These are phyloP conservation scores for Stellera chamaejasme DNA, from an alignment of 345 rosid genomes.

Conservation along the genomic window DNA sequence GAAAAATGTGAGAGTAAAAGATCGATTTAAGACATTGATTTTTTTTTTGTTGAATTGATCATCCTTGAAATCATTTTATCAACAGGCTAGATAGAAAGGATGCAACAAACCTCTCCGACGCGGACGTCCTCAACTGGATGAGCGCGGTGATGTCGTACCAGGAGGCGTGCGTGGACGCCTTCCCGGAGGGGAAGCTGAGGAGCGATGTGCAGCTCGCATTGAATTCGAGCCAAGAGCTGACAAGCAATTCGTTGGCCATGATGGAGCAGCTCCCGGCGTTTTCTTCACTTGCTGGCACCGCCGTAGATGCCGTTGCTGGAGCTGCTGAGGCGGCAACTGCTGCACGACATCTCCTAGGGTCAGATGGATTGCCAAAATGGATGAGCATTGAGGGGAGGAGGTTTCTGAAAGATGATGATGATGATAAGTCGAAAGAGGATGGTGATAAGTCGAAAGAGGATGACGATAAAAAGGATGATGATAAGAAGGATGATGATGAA, in stretches of 20 bases:
- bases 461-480: not conserved
- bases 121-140: slow-evolving; percentile 53
- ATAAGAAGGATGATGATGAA: too few species aligned
- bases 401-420: slow-evolving; percentile 29
- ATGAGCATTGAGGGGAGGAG: slow-evolving; percentile 47
- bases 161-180: slow-evolving; percentile 70
- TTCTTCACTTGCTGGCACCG: slow-evolving; percentile 13
- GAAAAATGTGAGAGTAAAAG: too few species aligned
- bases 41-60: too few species aligned
- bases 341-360: slow-evolving; percentile 36
- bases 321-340: slow-evolving; percentile 7
- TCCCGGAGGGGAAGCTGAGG: slow-evolving; percentile 60
- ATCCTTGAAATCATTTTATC: too few species aligned
- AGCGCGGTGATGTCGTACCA: slow-evolving; percentile 84
- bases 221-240: slow-evolving; percentile 34
- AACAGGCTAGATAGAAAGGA: slow-evolving; percentile 19
- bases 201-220: slow-evolving; percentile 36
- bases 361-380: slow-evolving; percentile 51
- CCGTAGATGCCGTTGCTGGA: not conserved
- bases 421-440: slow-evolving; percentile 15
- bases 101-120: slow-evolving; percentile 12
- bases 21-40: too few species aligned
- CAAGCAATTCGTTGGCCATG: slow-evolving; percentile 78
- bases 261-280: slow-evolving; percentile 22
- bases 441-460: slow-evolving; percentile 15